Base-by-base conservation (phyloP, 2,329 filamentous ascomycete species). In the Fusarium equiseti region DNA sequence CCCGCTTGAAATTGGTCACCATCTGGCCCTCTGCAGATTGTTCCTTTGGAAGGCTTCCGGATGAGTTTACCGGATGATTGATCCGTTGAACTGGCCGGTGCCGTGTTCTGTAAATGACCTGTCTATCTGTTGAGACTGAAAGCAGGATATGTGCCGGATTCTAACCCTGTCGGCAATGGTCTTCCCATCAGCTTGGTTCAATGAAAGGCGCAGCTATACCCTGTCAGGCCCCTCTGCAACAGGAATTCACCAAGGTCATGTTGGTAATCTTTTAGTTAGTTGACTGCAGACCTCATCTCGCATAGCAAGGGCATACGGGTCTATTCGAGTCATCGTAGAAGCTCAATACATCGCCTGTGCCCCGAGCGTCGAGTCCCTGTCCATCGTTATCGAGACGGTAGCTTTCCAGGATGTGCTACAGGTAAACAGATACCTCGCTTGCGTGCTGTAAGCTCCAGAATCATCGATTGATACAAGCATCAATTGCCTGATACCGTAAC, bases 141-240 rank as follows among this genome's bases (percentile, higher is more conserved):
- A 46, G 52, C 18, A 46, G 18, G 16, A 32, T 35, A 6, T 26
- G 20, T 8, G 31, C 22, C 42, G 57, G 50, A 63, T 51, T 46
- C 59, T 35, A 26, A 66, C 46, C 60, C 31, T 15, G 35, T 32
- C 40, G 20, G 59, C 53, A 38, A 69, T 71, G 67, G 43, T 56
- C 56, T 62, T 64, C 64, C 71, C 71, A 62, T 65, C 40, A 59
- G 56, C 63, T 70, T 59, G 67, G 73, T 54, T 63, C 70, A 59
- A 63, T 57, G 46, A 26, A 65, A 56, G 57, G 48, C 46, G 58
- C 52, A 53, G 35, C 24, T 42, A 65, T 64, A 60, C 54, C 49
- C 59, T 50, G 27, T 40, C 42, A 24, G 31, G 48, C 54, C 63
- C 42, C 29, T 35, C 48, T 50, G 29, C 27, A 42, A 61, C 38